Conservation (phyloP, 106 monocot species). For the Alisma plantagoaquatica region DNA sequence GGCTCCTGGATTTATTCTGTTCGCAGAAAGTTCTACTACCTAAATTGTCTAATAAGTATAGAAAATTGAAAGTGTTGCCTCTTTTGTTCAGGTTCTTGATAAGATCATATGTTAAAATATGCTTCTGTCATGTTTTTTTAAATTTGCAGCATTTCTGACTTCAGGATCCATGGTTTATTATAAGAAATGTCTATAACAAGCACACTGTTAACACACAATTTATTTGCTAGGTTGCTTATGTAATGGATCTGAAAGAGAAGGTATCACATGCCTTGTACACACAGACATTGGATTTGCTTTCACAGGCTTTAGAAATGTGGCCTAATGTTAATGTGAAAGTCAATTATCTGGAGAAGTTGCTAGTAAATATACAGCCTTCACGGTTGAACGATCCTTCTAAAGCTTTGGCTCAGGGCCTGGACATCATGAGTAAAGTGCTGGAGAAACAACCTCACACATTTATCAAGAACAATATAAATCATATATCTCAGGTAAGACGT, state of each 20-base stretch:
- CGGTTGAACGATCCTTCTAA: constrained; percentile 95
- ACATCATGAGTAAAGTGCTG: constrained; percentile 98
- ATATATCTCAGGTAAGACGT: constrained; percentile 77
- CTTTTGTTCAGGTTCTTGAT: no score
- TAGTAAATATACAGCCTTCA: constrained; percentile 72
- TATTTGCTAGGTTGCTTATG: constrained; percentile 96
- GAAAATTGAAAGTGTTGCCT: no score
- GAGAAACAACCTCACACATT: constrained; percentile 95
- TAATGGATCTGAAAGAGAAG: constrained; percentile 95
- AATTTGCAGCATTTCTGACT: no score
- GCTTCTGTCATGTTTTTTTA: no score
- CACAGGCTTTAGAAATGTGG: constrained; percentile 94
- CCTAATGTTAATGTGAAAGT: constrained; percentile 99
- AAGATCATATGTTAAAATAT: no score
- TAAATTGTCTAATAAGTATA: no score
- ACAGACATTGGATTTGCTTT: constrained; percentile 81
- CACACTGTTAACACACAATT: no score
- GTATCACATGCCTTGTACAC: constrained; percentile 91
- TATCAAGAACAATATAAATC: constrained; percentile 92
- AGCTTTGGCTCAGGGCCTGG: constrained; percentile 92
- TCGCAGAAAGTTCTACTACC: no score
- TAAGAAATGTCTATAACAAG: no score
- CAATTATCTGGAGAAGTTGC: constrained; percentile 94
- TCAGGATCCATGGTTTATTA: no score
- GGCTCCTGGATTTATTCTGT: no score